Evolutionary conservation across 1,284 basidiomycete species (phyloP).

Genomic region (Marasmius sp.): DNA sequence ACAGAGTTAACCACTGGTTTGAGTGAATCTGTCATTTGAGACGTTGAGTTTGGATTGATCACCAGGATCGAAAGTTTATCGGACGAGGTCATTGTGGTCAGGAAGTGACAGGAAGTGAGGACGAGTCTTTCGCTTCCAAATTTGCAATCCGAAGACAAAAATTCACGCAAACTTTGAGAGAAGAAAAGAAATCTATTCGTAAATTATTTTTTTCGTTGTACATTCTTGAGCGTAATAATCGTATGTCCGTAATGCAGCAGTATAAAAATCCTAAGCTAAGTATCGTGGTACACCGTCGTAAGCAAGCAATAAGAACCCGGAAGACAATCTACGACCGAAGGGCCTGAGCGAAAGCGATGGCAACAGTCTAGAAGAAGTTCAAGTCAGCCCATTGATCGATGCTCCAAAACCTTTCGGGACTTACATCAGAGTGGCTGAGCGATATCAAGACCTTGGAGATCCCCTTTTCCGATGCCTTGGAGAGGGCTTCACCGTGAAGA

Average conservation of each 20-base stretch:
- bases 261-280: background rate
- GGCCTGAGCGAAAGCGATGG: constrained; percentile 82
- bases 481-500: constrained; percentile 82
- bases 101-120: no score
- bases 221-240: no score
- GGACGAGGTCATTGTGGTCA: no score
- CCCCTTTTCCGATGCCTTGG: constrained; percentile 72
- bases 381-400: constrained; percentile 17
- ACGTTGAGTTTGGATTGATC: constrained; percentile 52
- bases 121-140: no score
- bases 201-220: no score
- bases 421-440: constrained; percentile 87
- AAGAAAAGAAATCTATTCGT: no score
- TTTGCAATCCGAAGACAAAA: no score
- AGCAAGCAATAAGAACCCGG: background rate
- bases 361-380: constrained; percentile 55
- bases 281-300: background rate
- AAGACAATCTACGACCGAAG: constrained; percentile 20
- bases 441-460: constrained; percentile 81
- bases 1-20: constrained; percentile 34
- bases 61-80: constrained; percentile 31
- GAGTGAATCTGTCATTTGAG: constrained; percentile 37
- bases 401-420: constrained; percentile 24
- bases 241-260: background rate
- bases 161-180: no score